These are phyloP conservation scores for Lactuca saligna DNA, from an alignment of 129 eudicot genomes.

Conservation along the genomic window DNA sequence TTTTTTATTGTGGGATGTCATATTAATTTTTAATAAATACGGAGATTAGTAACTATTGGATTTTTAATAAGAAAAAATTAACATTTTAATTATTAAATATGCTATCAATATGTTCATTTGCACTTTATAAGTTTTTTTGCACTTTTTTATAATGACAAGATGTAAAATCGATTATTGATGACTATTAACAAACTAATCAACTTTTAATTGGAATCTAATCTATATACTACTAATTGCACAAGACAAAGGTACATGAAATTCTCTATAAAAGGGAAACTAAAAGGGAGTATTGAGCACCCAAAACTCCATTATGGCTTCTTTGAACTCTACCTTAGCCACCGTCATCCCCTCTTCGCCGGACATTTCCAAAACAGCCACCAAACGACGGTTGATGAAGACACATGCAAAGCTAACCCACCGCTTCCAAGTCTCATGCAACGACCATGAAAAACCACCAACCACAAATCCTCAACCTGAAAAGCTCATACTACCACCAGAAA, in stretches of 20 bases:
- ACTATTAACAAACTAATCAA: too few species aligned
- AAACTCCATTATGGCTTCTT: slow-evolving; percentile 20
- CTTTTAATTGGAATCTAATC: too few species aligned
- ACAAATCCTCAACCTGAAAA: background rate
- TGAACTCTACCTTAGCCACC: slow-evolving; percentile 2
- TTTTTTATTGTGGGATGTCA: too few species aligned
- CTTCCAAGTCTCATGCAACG: slow-evolving; percentile 21
- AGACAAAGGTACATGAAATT: background rate
- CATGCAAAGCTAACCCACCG: background rate
- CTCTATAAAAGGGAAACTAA: background rate
- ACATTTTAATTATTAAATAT: too few species aligned
- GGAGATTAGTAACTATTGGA: too few species aligned
- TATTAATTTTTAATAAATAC: too few species aligned
- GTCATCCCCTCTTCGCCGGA: background rate
- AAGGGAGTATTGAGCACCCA: background rate
- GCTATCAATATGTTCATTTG: too few species aligned
- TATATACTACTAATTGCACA: too few species aligned
- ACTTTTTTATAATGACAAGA: too few species aligned
- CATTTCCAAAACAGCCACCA: slow-evolving; percentile 15
- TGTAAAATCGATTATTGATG: too few species aligned
- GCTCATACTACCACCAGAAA: background rate
- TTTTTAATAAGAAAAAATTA: too few species aligned
- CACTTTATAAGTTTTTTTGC: too few species aligned
- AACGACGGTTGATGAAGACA: background rate
- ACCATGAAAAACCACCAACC: background rate